These are phyloP conservation scores for Prorocentrum cordatum DNA, from an alignment of 169 alveolate species.

Conservation along the genomic window DNA sequence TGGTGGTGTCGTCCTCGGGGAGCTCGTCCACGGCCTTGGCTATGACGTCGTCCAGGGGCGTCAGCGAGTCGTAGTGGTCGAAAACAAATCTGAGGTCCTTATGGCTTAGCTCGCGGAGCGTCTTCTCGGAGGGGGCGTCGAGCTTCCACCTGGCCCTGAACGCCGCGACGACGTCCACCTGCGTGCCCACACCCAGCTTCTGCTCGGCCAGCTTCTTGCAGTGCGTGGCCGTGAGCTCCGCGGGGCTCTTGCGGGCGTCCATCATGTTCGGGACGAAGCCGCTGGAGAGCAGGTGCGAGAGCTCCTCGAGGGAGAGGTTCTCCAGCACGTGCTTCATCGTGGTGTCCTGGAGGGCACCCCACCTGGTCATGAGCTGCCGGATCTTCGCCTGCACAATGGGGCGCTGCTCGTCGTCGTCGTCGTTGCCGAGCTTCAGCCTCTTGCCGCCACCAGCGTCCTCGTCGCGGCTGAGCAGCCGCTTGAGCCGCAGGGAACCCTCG, in stretches of 20 bases:
- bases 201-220: background rate
- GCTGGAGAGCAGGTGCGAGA: background rate
- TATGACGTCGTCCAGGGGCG: background rate
- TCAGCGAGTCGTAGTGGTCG: background rate
- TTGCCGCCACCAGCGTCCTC: background rate
- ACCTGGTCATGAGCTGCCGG: slow-evolving; percentile 25
- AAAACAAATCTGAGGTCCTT: background rate
- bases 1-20: background rate
- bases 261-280: slow-evolving; percentile 36
- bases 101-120: slow-evolving; percentile 18
- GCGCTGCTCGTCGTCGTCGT: background rate
- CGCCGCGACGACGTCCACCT: background rate
- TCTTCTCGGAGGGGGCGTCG: slow-evolving; percentile 4
- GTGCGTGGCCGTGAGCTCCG: background rate
- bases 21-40: background rate
- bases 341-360: slow-evolving; percentile 22
- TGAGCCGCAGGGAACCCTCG: slow-evolving; percentile 37
- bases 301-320: slow-evolving; percentile 7
- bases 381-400: background rate
- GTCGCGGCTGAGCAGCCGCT: slow-evolving; percentile 22
- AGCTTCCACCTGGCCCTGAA: slow-evolving; percentile 53
- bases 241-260: slow-evolving; percentile 5
- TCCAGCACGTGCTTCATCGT: slow-evolving; percentile 13
- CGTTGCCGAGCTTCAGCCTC: background rate
- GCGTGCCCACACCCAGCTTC: background rate